These are phyloP conservation scores for Ustulina deusta DNA, from an alignment of 2,329 filamentous ascomycete genomes.

Conservation along the genomic window DNA sequence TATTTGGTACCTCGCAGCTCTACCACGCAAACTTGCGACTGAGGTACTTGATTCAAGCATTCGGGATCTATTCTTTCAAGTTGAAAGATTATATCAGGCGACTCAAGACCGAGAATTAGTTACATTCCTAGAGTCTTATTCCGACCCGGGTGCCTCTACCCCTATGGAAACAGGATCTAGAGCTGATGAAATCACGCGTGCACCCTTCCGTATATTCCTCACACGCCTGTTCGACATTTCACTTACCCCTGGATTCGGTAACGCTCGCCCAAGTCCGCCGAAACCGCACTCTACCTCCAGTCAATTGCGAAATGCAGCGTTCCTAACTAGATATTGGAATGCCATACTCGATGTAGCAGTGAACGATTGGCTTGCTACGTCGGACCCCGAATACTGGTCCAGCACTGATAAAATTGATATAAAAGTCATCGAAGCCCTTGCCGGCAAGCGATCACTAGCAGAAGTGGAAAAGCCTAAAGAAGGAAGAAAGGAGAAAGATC, in stretches of 20 bases:
- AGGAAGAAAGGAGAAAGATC: conserved; percentile 19
- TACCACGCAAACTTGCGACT: conserved; percentile 57
- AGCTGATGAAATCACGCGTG: conserved; percentile 39
- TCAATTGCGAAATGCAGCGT: conserved; percentile 66
- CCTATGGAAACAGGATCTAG: conserved; percentile 23
- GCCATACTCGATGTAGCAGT: conserved; percentile 55
- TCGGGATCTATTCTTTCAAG: conserved; percentile 57
- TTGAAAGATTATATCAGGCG: conserved; percentile 61
- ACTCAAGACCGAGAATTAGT: conserved; percentile 57
- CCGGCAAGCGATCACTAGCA: conserved; percentile 27
- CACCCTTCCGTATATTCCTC: conserved; percentile 63
- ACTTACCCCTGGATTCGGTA: conserved; percentile 65
- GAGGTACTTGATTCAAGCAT: conserved; percentile 54
- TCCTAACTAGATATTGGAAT: conserved; percentile 65
- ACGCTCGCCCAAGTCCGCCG: conserved; percentile 57
- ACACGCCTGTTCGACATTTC: conserved; percentile 66
- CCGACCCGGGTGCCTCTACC: conserved; percentile 45
- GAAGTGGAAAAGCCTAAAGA: conserved; percentile 1
- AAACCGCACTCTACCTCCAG: conserved; percentile 61
- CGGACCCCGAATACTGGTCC: conserved; percentile 39
- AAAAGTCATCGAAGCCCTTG: conserved; percentile 41
- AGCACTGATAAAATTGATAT: conserved; percentile 38
- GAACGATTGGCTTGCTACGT: conserved; percentile 58
- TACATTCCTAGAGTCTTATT: conserved; percentile 61
- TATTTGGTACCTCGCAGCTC: conserved; percentile 63